These are phyloP conservation scores for Somion occarium DNA, from an alignment of 1,284 basidiomycete genomes.

Conservation along the genomic window DNA sequence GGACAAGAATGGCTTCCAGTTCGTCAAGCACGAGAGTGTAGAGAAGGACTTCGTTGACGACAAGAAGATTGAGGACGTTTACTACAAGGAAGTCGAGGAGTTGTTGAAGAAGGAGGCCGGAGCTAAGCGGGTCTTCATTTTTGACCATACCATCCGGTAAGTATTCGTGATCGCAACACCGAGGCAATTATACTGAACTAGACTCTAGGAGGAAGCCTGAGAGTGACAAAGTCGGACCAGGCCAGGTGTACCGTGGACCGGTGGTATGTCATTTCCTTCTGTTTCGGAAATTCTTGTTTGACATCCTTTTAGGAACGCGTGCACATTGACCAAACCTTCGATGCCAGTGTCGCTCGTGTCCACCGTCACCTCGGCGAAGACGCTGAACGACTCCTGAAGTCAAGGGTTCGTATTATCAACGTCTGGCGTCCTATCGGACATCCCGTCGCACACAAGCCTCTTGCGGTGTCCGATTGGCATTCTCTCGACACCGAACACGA, in stretches of 20 bases:
- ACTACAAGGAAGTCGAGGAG: constrained; percentile 40
- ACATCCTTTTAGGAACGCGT: constrained; percentile 27
- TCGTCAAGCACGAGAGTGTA: constrained; percentile 27
- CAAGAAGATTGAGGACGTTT: constrained; percentile 29
- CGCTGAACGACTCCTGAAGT: constrained; percentile 38
- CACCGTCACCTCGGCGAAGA: constrained; percentile 43
- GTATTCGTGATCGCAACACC: constrained; percentile 10
- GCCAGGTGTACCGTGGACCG: constrained; percentile 22
- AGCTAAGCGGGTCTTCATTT: constrained; percentile 38
- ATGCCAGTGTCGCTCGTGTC: constrained; percentile 45
- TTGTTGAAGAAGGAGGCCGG: constrained; percentile 38
- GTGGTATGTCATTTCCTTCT: constrained; percentile 31
- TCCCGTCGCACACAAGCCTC: constrained; percentile 41
- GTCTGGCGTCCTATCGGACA: constrained; percentile 49
- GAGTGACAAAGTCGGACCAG: no score
- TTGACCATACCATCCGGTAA: constrained; percentile 42
- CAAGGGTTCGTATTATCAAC: constrained; percentile 53
- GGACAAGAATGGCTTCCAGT: constrained; percentile 40
- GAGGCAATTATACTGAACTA: background rate
- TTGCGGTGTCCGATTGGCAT: constrained; percentile 43
- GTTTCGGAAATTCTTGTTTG: no score
- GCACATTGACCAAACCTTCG: constrained; percentile 57
- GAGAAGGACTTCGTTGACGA: constrained; percentile 42
- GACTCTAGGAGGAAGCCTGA: constrained; percentile 20
- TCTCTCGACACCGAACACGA: constrained; percentile 20